These are phyloP conservation scores for Xerocomus nothofagi DNA, from an alignment of 1,284 basidiomycete species.

Conservation along the genomic window DNA sequence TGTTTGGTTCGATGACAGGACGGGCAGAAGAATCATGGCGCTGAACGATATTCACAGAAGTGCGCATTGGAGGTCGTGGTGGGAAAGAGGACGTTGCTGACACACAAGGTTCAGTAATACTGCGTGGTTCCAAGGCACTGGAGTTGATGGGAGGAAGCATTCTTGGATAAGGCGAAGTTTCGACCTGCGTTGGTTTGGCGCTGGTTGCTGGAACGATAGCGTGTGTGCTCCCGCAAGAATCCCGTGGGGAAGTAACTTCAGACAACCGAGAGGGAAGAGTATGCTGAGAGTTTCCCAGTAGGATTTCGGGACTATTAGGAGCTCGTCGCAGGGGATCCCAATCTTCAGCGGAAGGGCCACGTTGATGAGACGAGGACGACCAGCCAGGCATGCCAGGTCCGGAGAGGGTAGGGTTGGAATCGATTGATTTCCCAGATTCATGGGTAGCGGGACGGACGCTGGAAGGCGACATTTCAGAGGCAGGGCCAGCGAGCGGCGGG, in stretches of 20 bases:
- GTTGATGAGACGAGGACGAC: constrained; percentile 21
- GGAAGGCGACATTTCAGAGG: constrained; percentile 15
- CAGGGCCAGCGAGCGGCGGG: not conserved
- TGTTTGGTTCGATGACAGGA: constrained; percentile 5
- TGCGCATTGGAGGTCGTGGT: constrained; percentile 24
- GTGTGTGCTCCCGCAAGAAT: constrained; percentile 15
- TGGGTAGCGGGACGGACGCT: constrained; percentile 9
- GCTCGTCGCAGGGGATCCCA: constrained; percentile 17
- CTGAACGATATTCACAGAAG: constrained; percentile 22
- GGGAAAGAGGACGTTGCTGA: constrained; percentile 22
- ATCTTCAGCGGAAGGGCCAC: constrained; percentile 19
- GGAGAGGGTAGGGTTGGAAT: constrained; percentile 44
- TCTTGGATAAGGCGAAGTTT: constrained; percentile 27
- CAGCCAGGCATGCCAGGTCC: constrained; percentile 63
- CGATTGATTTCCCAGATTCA: constrained; percentile 29
- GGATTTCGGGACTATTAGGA: constrained; percentile 13
- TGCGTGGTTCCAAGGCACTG: constrained; percentile 17
- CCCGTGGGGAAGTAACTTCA: constrained; percentile 9
- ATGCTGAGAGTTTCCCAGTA: constrained; percentile 4
- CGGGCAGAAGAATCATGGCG: constrained; percentile 8
- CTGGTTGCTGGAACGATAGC: constrained; percentile 9
- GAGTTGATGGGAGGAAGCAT: constrained; percentile 30
- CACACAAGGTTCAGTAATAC: constrained; percentile 14
- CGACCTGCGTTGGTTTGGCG: constrained; percentile 13
- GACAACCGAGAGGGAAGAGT: constrained; percentile 7